A percentile compares a stretch with the other conserved stretches of the same genome.
Evolutionary conservation across 176 grass and related monocot genomes (phyloP).

Genomic region (Puccinellia tenuiflora): DNA sequence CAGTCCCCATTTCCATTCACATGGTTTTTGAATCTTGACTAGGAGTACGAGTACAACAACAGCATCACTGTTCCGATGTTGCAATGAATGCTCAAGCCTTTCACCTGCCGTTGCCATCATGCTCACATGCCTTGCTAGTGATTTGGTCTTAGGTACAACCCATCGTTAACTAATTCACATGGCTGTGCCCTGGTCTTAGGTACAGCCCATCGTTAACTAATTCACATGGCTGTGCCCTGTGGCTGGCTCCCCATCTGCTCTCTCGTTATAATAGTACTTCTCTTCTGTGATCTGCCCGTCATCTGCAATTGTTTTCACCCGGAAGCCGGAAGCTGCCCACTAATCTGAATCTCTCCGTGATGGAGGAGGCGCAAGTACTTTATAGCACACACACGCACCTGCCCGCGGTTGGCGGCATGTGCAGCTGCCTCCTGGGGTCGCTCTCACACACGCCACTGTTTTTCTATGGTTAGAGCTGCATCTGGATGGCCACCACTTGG

Average conservation of each 20-base stretch:
- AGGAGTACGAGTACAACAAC: not conserved
- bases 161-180: no score
- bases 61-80: not conserved
- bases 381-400: not conserved
- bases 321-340: no score
- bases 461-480: not conserved
- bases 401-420: conserved; percentile 11
- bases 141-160: not conserved
- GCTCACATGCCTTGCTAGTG: not conserved
- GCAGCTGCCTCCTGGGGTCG: not conserved
- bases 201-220: not conserved
- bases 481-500: not conserved
- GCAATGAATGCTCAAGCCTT: not conserved
- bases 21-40: not conserved
- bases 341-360: not conserved
- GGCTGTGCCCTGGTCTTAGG: not conserved
- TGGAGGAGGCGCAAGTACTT: not conserved
- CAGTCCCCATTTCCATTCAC: not conserved
- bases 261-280: not conserved
- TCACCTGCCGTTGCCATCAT: not conserved
- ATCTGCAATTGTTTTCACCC: not conserved
- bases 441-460: not conserved
- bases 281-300: not conserved
- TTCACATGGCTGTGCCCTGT: no score
- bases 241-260: not conserved